Conservation (phyloP, 352 stramenopile species). For the Aphanomyces euteiches region DNA sequence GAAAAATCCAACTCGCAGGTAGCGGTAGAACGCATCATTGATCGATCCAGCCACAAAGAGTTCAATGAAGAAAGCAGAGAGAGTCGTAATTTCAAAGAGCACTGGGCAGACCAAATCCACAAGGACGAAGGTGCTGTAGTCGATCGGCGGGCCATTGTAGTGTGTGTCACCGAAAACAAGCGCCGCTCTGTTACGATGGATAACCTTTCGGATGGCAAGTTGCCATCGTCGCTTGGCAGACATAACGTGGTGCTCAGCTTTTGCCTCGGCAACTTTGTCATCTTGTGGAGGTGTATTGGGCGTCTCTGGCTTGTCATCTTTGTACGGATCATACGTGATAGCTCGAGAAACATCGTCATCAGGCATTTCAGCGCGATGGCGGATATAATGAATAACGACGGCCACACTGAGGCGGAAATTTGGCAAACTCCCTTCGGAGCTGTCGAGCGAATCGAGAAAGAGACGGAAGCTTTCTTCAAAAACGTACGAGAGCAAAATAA, state of each 20-base stretch:
- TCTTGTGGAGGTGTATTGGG: neutral
- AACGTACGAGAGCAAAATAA: slow-evolving; percentile 83
- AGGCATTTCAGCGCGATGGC: slow-evolving; percentile 74
- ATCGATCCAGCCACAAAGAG: slow-evolving; percentile 63
- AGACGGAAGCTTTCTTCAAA: slow-evolving; percentile 81
- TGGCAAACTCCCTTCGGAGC: slow-evolving; percentile 69
- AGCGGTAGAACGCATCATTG: slow-evolving; percentile 71
- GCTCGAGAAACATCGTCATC: slow-evolving; percentile 49
- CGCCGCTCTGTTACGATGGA: slow-evolving; percentile 39
- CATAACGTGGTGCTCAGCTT: slow-evolving; percentile 28
- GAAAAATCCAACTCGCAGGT: slow-evolving; percentile 80
- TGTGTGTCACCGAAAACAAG: slow-evolving; percentile 71
- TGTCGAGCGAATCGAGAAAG: slow-evolving; percentile 83
- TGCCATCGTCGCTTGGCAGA: slow-evolving; percentile 5
- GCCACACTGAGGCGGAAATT: slow-evolving; percentile 81
- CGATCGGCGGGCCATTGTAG: slow-evolving; percentile 73
- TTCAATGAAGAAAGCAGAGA: slow-evolving; percentile 59
- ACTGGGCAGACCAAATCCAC: slow-evolving; percentile 80
- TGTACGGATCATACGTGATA: slow-evolving; percentile 29
- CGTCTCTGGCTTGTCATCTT: slow-evolving; percentile 20
- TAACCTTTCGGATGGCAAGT: slow-evolving; percentile 21
- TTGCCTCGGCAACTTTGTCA: neutral
- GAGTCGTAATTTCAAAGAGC: slow-evolving; percentile 72
- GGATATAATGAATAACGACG: slow-evolving; percentile 82
- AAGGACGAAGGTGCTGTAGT: slow-evolving; percentile 81